Evolutionary conservation across 441 rosid genomes (phyloP).

Genomic region (Euphorbia corollata): DNA sequence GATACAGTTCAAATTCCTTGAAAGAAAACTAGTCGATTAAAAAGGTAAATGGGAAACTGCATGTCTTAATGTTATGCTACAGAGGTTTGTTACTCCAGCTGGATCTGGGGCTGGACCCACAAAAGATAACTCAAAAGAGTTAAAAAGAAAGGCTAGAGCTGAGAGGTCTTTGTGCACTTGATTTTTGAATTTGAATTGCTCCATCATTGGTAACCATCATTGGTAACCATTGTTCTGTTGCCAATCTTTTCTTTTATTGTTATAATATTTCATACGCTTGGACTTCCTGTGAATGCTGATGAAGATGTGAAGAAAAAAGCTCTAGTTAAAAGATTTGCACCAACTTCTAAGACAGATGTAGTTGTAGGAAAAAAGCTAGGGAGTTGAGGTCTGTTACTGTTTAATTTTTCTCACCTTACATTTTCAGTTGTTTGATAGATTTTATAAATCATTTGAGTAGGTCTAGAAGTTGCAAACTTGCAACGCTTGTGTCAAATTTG

Average conservation of each 20-base stretch:
- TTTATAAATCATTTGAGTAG: neutral
- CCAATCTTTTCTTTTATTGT: neutral
- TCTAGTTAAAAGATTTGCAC: constrained; percentile 60
- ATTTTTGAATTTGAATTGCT: constrained; percentile 9
- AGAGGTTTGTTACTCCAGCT: neutral
- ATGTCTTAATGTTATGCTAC: too few species aligned
- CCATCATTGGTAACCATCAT: neutral
- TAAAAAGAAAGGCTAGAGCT: constrained; percentile 86
- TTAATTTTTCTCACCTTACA: neutral
- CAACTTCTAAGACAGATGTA: constrained; percentile 33
- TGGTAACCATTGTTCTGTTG: constrained; percentile 1
- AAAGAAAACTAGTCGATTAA: too few species aligned
- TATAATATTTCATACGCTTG: constrained; percentile 44
- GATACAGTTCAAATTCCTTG: too few species aligned
- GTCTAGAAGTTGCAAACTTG: neutral
- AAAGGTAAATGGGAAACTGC: too few species aligned
- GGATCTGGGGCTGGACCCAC: constrained; percentile 4
- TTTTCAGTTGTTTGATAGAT: neutral
- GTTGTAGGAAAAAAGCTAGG: constrained; percentile 76
- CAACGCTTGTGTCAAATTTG: constrained; percentile 12
- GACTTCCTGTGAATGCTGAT: constrained; percentile 44
- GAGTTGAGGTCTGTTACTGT: constrained; percentile 57
- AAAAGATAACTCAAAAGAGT: constrained; percentile 52
- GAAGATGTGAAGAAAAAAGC: constrained; percentile 83
- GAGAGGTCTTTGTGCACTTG: constrained; percentile 53